A percentile compares a stretch with the other conserved stretches of the same genome.
Evolutionary conservation across 371 early-diverging fungal species (phyloP).

Genomic region (Lichtheimia ornata): DNA sequence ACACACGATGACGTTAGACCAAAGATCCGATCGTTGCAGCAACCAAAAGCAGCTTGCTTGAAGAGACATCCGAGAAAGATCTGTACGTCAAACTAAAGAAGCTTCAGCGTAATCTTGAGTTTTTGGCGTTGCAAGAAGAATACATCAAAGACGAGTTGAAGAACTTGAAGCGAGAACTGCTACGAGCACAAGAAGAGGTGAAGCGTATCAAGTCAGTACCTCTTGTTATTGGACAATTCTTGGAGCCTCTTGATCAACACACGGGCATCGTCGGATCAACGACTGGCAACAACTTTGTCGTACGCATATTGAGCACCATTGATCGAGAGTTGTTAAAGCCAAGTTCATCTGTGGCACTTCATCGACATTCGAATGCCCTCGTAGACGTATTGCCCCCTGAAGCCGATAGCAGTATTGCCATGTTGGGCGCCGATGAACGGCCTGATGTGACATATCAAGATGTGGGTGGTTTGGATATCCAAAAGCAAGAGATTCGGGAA

Average conservation of each 20-base stretch:
- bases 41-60: slow-evolving; percentile 27
- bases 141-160: slow-evolving; percentile 99
- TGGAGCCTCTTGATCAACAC: slow-evolving; percentile 98
- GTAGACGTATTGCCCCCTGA: slow-evolving; percentile 97
- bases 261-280: slow-evolving; percentile 98
- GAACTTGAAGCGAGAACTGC: slow-evolving; percentile 95
- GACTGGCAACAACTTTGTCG: slow-evolving; percentile 95
- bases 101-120: slow-evolving; percentile 94
- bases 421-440: slow-evolving; percentile 94
- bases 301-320: slow-evolving; percentile 97
- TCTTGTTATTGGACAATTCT: slow-evolving; percentile 98
- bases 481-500: slow-evolving; percentile 99
- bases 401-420: slow-evolving; percentile 95
- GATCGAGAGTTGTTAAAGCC: slow-evolving; percentile 99
- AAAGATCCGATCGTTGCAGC: slow-evolving; percentile 8
- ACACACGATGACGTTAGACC: neutral
- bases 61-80: slow-evolving; percentile 75
- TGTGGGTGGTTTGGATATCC: slow-evolving; percentile 99
- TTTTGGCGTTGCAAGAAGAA: slow-evolving; percentile 97
- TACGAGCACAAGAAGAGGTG: slow-evolving; percentile 97
- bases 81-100: slow-evolving; percentile 93
- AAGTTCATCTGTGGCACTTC: slow-evolving; percentile 96
- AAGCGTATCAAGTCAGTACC: slow-evolving; percentile 99
- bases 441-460: slow-evolving; percentile 98
- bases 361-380: slow-evolving; percentile 98